Evolutionary conservation across 106 monocot genomes (phyloP), one percentile per base, ranked within the genome.

Genomic region (Dactylorhiza incarnata): DNA sequence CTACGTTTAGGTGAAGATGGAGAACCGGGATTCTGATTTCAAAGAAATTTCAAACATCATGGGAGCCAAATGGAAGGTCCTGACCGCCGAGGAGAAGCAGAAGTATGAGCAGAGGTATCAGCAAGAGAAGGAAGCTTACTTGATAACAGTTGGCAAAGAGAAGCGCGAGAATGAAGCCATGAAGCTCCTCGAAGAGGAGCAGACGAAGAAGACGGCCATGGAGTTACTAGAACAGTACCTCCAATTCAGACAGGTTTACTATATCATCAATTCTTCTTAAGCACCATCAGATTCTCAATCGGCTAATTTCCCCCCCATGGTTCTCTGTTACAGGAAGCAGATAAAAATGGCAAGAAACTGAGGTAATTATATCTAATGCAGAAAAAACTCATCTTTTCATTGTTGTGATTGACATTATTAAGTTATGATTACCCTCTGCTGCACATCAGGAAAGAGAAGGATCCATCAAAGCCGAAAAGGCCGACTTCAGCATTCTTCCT

Each of bases 171-270:
- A 82, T 7, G 92, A 88, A 71, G 92, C 92, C 3, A 78, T 92
- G 92, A 95, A 89, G 85, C 95, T 95, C 12, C 70, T 95, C 46
- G 95, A 92, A 72, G 95, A 85, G 25, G 90, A 95, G 73, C 86
- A 90, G 82, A 83, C 87, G 86, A 90, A 92, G 75, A 88, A 85
- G 80, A 92, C 88, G 0, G 95, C 92, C 15, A 90, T 88, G 90
- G 88, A 88, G 73, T 79, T 95, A 75, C 81, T 95, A 9, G 92
- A 92, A 25, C 92, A 95, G 78, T 95, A 95, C 61, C 63, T 95
- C 22, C 84, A 90, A 47, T 95, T 92, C 84, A 92, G 84, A 76
- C 87, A 94, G 82, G 86, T 86, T 45, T 61, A 24, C 0, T 3
- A 37, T 26, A 48, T 20, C 8, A n/a, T n/a, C n/a, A n/a, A n/a